These are phyloP conservation scores for Aspergillus cavernicola DNA, from an alignment of 495 filamentous ascomycete genomes.

Conservation along the genomic window DNA sequence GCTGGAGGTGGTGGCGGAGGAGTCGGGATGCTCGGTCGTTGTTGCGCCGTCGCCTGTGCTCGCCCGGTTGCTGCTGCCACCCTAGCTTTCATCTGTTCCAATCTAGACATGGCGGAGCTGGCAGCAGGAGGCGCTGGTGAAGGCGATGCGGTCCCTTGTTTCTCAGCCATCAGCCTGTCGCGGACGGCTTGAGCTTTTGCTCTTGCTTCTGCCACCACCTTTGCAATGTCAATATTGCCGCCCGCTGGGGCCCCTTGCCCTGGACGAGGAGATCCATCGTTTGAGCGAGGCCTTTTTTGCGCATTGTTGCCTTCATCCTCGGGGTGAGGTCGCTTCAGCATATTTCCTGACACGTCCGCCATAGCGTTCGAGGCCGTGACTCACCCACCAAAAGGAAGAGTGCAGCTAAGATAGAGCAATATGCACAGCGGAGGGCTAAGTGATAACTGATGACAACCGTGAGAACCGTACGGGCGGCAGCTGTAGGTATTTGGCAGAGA, in stretches of 20 bases:
- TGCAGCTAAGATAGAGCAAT: not conserved
- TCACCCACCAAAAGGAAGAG: slow-evolving; percentile 16
- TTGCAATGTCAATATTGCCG: slow-evolving; percentile 53
- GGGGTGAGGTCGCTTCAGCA: slow-evolving; percentile 57
- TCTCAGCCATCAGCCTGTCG: slow-evolving; percentile 49
- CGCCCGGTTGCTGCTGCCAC: slow-evolving; percentile 70
- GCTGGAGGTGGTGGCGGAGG: slow-evolving; percentile 24
- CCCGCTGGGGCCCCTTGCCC: slow-evolving; percentile 30
- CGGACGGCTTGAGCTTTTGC: slow-evolving; percentile 58
- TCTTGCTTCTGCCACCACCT: slow-evolving; percentile 60
- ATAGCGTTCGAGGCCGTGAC: slow-evolving; percentile 32
- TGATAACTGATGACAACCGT: not conserved
- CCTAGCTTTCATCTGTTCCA: slow-evolving; percentile 73
- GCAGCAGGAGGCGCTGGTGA: slow-evolving; percentile 34
- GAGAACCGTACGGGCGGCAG: not conserved
- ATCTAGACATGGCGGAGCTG: slow-evolving; percentile 49
- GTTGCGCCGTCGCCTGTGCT: slow-evolving; percentile 46
- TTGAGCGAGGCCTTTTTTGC: slow-evolving; percentile 57
- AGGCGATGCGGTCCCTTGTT: slow-evolving; percentile 25
- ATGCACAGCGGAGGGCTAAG: not conserved
- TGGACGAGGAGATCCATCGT: slow-evolving; percentile 55
- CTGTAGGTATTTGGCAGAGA: not conserved
- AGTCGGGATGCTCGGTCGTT: slow-evolving; percentile 34
- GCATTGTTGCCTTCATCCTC: slow-evolving; percentile 49
- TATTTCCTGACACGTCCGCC: slow-evolving; percentile 48